These are phyloP conservation scores for Alternaria arborescens DNA, from an alignment of 2,329 filamentous ascomycete species.

Conservation along the genomic window DNA sequence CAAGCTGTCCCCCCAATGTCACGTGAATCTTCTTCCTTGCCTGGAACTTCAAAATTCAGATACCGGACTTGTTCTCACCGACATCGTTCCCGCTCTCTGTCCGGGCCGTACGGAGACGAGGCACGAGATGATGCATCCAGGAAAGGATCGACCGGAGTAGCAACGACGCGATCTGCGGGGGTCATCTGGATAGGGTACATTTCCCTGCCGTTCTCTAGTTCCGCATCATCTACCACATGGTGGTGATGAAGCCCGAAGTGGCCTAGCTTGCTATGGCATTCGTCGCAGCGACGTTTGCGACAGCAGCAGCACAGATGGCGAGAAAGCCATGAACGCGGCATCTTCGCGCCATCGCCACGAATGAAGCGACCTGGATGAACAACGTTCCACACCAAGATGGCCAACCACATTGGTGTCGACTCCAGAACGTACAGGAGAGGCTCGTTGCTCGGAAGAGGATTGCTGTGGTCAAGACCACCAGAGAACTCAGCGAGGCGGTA, in stretches of 20 bases:
- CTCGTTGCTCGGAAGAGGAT: conserved; percentile 60
- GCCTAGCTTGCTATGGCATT: conserved; percentile 25
- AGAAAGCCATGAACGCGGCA: conserved; percentile 30
- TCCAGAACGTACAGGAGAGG: conserved; percentile 62
- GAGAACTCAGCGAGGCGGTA: conserved; percentile 57
- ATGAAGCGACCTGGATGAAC: conserved; percentile 25
- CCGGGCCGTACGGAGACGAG: conserved; percentile 5
- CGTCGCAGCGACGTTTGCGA: conserved; percentile 25
- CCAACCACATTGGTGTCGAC: conserved; percentile 63
- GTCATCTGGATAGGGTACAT: conserved; percentile 5
- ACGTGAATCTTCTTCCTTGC: no score
- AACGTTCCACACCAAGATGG: conserved; percentile 30
- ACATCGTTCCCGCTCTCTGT: no score
- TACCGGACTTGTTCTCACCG: no score
- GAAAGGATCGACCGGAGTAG: conserved; percentile 5
- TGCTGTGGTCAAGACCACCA: conserved; percentile 53
- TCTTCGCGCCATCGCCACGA: conserved; percentile 22
- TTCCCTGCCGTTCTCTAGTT: conserved; percentile 18
- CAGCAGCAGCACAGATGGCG: conserved; percentile 29
- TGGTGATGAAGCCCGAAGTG: conserved; percentile 21
- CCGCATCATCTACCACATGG: conserved; percentile 7
- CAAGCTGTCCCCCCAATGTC: no score
- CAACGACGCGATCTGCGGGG: conserved; percentile 8
- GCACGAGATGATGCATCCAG: conserved; percentile 7
- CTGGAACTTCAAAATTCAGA: no score